Evolutionary conservation across 768 basidiomycete genomes (phyloP).

Genomic region (Dentipellis fragilis): DNA sequence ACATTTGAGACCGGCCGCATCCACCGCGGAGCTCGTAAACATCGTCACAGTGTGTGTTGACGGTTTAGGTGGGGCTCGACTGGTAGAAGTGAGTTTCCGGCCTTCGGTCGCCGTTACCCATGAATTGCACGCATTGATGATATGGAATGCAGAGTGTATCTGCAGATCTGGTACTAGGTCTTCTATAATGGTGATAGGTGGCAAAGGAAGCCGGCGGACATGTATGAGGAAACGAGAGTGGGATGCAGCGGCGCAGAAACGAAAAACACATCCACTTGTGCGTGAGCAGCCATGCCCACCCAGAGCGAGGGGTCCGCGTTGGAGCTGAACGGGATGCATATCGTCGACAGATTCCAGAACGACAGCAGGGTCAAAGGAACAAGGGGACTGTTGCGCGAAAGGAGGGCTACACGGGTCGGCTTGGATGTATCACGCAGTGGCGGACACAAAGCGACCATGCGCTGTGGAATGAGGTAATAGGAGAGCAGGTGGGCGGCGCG

Average conservation of each 20-base stretch:
- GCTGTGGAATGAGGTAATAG: neutral
- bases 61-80: neutral
- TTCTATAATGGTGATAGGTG: neutral
- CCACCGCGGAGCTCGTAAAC: neutral
- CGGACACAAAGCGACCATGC: neutral
- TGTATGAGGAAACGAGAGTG: neutral
- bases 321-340: neutral
- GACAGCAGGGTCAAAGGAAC: neutral
- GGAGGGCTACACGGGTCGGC: neutral
- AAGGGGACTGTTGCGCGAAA: neutral
- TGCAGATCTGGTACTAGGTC: neutral
- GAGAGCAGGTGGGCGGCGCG: neutral
- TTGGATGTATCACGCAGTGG: neutral
- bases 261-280: neutral
- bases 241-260: neutral
- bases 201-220: neutral
- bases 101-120: neutral
- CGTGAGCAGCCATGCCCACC: neutral
- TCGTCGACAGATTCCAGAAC: neutral
- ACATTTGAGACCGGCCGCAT: neutral
- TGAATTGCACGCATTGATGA: neutral
- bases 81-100: neutral
- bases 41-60: neutral
- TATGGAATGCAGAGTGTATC: neutral
- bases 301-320: neutral